These are phyloP conservation scores for Pichia cabralensis DNA, from an alignment of 805 yeast genomes.

Conservation along the genomic window DNA sequence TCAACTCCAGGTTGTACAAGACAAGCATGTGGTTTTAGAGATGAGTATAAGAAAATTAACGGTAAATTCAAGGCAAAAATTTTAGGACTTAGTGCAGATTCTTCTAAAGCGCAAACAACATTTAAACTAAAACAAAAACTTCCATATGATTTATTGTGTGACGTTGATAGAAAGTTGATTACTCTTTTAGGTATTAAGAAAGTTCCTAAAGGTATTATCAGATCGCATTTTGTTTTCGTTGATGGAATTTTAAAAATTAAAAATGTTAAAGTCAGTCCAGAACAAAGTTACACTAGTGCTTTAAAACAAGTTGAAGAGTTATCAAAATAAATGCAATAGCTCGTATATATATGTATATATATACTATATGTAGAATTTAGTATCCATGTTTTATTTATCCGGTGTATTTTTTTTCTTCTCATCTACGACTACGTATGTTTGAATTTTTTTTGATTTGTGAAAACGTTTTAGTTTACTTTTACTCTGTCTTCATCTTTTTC, in stretches of 20 bases:
- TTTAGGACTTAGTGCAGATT: constrained; percentile 76
- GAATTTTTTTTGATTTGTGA: too few relatives aligned
- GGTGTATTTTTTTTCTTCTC: too few relatives aligned
- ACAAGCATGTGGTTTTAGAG: constrained; percentile 86
- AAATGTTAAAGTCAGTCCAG: constrained; percentile 48
- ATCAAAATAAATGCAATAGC: not conserved
- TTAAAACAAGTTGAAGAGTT: constrained; percentile 43
- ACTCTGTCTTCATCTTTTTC: too few relatives aligned
- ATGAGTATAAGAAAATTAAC: constrained; percentile 41
- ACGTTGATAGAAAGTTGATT: constrained; percentile 61
- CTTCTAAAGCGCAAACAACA: constrained; percentile 65
- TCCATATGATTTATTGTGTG: constrained; percentile 67
- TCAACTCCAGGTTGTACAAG: constrained; percentile 95
- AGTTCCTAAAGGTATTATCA: constrained; percentile 57
- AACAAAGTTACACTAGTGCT: constrained; percentile 49
- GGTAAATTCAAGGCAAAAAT: constrained; percentile 47
- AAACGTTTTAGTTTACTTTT: too few relatives aligned
- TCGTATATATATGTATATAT: too few relatives aligned
- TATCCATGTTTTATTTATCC: too few relatives aligned
- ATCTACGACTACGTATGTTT: too few relatives aligned
- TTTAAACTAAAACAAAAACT: constrained; percentile 67
- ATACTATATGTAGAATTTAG: too few relatives aligned
- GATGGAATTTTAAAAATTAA: constrained; percentile 58
- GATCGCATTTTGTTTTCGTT: constrained; percentile 89
- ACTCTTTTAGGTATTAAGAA: constrained; percentile 77